Evolutionary conservation across 495 filamentous ascomycete species (phyloP).

Genomic region (Pseudoneurospora amorphoporcata): DNA sequence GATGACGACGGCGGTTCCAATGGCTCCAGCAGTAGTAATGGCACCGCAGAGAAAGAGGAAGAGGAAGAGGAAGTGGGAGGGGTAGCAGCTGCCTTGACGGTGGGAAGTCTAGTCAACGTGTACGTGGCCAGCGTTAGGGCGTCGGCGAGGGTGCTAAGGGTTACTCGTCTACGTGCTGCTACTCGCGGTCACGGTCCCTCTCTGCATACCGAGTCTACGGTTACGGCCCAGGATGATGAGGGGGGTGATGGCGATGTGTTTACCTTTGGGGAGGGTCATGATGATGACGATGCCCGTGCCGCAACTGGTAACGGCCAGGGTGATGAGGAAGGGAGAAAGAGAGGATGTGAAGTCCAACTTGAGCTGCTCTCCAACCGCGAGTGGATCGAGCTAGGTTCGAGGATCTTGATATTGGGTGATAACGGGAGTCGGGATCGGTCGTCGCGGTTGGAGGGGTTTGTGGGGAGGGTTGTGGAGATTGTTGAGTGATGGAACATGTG

Average conservation of each 20-base stretch:
- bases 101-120: constrained; percentile 56
- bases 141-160: constrained; percentile 52
- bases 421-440: constrained; percentile 45
- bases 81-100: constrained; percentile 25
- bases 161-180: not conserved
- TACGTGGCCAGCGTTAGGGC: constrained; percentile 85
- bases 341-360: constrained; percentile 57
- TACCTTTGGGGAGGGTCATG: constrained; percentile 1
- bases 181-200: too few relatives aligned
- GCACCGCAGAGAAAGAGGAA: not conserved
- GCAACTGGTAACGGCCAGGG: constrained; percentile 4
- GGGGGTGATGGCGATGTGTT: not conserved
- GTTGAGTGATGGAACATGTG: constrained; percentile 26
- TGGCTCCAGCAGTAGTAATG: not conserved
- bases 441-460: constrained; percentile 53
- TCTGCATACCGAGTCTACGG: too few relatives aligned
- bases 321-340: constrained; percentile 21
- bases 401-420: constrained; percentile 55
- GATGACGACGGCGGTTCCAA: constrained; percentile 16
- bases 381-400: constrained; percentile 74
- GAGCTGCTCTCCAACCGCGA: constrained; percentile 66
- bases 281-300: constrained; percentile 19
- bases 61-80: not conserved
- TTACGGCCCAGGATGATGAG: too few relatives aligned
- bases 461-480: constrained; percentile 50